A percentile compares a stretch with the other conserved stretches of the same genome.
phyloP scores from a whole-genome alignment of 306 rosid genomes.

The Vigna radiata region DNA sequence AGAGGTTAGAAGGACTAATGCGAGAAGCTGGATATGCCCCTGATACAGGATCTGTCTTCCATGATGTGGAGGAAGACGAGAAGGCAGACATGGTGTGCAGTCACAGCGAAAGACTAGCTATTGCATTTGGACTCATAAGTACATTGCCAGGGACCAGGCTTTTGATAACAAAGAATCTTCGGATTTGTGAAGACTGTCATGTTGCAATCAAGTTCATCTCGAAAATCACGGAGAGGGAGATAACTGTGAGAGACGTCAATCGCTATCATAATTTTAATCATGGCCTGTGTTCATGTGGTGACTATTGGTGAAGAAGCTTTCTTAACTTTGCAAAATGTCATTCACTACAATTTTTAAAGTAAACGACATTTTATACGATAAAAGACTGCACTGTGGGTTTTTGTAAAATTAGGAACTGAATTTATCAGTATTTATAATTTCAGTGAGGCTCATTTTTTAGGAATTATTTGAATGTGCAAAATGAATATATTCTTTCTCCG shows the following conservation, averaged over 20 bases:
- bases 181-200: constrained; percentile 84
- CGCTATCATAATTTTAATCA: constrained; percentile 77
- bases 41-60: constrained; percentile 71
- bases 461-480: not conserved
- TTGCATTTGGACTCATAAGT: constrained; percentile 83
- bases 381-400: not conserved
- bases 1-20: constrained; percentile 66
- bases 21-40: constrained; percentile 79
- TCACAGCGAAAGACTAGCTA: constrained; percentile 84
- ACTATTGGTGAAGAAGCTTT: constrained; percentile 59
- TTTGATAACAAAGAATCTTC: constrained; percentile 74
- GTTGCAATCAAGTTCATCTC: constrained; percentile 76
- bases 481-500: not conserved
- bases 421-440: not conserved
- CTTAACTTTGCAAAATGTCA: not conserved
- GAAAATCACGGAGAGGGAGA: constrained; percentile 67
- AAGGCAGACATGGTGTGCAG: constrained; percentile 68
- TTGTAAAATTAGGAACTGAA: not conserved
- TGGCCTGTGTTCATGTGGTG: constrained; percentile 72
- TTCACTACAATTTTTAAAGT: not conserved
- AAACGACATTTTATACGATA: not conserved
- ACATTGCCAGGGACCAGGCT: constrained; percentile 67
- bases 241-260: constrained; percentile 76
- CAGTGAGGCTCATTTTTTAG: not conserved
- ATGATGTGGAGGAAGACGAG: constrained; percentile 85